Base-by-base conservation (phyloP, 1,139 yeast species). In the Scheffersomyces parashehatae region DNA sequence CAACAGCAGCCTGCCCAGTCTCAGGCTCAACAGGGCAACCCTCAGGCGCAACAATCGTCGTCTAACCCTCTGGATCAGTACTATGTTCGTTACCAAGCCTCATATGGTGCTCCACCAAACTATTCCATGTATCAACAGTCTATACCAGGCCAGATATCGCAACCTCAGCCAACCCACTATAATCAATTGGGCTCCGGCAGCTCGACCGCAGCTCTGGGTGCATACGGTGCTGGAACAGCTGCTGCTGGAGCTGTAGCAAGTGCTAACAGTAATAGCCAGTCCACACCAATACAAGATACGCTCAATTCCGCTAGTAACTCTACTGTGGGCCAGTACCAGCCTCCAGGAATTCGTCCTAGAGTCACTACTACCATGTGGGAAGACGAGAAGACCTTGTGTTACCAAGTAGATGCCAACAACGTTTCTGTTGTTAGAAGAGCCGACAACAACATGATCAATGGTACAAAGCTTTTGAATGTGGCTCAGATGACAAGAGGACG, bases 281-380 rank as follows among this genome's bases (percentile, higher is more conserved):
- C 46, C 41, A 34, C 50, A 29, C 42, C 54, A n/a, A 45, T 44
- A 36, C 52, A 48, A 30, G 59, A 55, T 39, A 50, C 55, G 29
- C 37, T 52, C 33, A 48, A 47, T 37, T 37, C 55, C 36, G 46
- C 54, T 29, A 55, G 61, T 29, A 64, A 59, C 48, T 68, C 75
- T 24, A 58, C 68, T 12, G 75, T 73, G 38, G 79, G 79, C 26
- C 79, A 74, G 50, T 71, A 68, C 53, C 79, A 74, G 52, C 79
- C 79, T 4, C 76, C 78, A 1, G 79, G 79, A 2, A 65, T 85
- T 52, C 77, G 89, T 52, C 97, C 97, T 24, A 75, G 95, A 53
- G 95, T 91, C 50, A 88, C 96, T 41, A 90, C 97, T 20, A 89
- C 97, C 8, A 82, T 89, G 83, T 91, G 98, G 98, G 97, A 91